Evolutionary conservation across 2,329 filamentous ascomycete genomes (phyloP), one percentile per base, ranked within the genome.

Genomic region (Dothideomycetidae sp.): DNA sequence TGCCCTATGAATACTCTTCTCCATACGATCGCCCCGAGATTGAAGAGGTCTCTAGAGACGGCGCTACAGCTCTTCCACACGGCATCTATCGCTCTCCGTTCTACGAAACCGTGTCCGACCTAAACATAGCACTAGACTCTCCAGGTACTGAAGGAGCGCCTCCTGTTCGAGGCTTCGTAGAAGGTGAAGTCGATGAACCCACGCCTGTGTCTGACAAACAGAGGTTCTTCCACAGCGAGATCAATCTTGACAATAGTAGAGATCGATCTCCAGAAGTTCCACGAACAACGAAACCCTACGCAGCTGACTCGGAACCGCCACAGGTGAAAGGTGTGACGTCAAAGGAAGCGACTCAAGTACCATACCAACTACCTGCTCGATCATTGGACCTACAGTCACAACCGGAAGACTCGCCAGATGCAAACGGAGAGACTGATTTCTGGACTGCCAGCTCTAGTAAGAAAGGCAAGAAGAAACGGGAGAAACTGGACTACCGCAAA

Each of bases 141-240:
- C 49, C 51, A 5, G 45, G 50, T 5, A 52, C 49, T 4, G 48
- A 54, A 46, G 42, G 53, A 46, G 37, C 47, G 34, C 50, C 51
- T 40, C 52, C 51, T 14, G 45, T 48, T 9, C 52, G 43, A 16
- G 57, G 55, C 12, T 59, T 60, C 43, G 53, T 63, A 11, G 54
- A 51, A 48, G 62, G 66, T 10, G 62, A 65, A 26, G 47, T 59
- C 2, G 60, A 63, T 12, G 75, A 76, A 3, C 69, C 73, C 3
- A 75, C 77, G 48, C 70, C 70, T 5, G 44, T 58, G 9, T 64
- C 60, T 43, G 62, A 65, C n/a, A 59, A 60, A 35, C 48, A 51
- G 13, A 51, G 64, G 30, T 66, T 71, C 40, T 71, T 78, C 54
- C 75, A 78, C 15, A 78, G 78, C 13, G 60, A 68, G 7, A 85